Evolutionary conservation across 2,329 filamentous ascomycete species (phyloP).

Genomic region (Hypoxylon sp.): DNA sequence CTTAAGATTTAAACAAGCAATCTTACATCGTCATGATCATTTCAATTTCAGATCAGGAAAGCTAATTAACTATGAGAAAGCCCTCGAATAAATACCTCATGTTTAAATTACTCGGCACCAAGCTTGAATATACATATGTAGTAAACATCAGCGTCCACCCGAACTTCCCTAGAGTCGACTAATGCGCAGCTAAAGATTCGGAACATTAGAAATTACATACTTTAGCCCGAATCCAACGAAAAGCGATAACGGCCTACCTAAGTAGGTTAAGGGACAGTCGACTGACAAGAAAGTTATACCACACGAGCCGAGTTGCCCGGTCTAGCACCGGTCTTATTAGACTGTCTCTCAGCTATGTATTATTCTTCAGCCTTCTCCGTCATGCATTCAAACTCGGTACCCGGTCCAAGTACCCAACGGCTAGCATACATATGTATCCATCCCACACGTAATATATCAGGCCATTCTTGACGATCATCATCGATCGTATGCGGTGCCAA

Average conservation of each 20-base stretch:
- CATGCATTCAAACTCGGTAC: conserved; percentile 20
- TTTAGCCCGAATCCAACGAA: not conserved
- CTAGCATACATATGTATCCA: conserved; percentile 4
- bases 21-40: not conserved
- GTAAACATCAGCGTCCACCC: not conserved
- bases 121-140: not conserved
- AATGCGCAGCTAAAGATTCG: conserved; percentile 14
- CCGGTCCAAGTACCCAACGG: conserved; percentile 2
- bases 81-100: conserved; percentile 5
- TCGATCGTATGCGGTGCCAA: conserved; percentile 15
- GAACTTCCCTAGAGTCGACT: conserved; percentile 23
- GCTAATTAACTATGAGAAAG: conserved; percentile 7
- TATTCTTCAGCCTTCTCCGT: conserved; percentile 13
- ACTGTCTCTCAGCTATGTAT: not conserved
- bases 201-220: conserved; percentile 9
- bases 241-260: not conserved
- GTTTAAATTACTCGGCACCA: conserved; percentile 16
- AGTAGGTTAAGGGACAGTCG: not conserved
- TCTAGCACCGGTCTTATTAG: not conserved
- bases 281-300: not conserved
- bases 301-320: not conserved
- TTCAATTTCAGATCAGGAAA: not conserved
- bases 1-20: not conserved
- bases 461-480: conserved; percentile 24
- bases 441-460: conserved; percentile 26